Conservation (phyloP, 257 asterid genomes). For the Schizonepeta tenuifolia region DNA sequence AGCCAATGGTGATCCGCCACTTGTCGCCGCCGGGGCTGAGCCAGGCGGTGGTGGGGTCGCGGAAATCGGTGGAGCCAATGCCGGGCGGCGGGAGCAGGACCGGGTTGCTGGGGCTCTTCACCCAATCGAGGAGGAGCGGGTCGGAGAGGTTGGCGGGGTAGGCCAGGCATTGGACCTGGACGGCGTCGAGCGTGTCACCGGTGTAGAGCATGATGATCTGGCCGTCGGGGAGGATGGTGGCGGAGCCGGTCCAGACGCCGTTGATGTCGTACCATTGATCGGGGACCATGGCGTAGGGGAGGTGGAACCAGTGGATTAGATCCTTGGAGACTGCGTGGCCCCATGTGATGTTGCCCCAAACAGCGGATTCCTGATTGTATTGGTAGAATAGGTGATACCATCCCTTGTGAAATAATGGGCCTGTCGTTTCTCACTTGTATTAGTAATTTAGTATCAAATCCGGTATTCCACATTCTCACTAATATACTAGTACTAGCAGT, state of each 20-base stretch:
- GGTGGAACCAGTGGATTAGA: slow-evolving; percentile 74
- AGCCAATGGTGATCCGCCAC: slow-evolving; percentile 73
- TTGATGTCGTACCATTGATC: slow-evolving; percentile 72
- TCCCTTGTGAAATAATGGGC: slow-evolving; percentile 79
- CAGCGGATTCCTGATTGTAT: slow-evolving; percentile 77
- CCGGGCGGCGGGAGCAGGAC: slow-evolving; percentile 82
- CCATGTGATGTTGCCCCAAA: slow-evolving; percentile 90
- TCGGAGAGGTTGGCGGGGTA: slow-evolving; percentile 77
- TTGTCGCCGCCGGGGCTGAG: slow-evolving; percentile 51
- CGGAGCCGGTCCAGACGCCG: slow-evolving; percentile 95
- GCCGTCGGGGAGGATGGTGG: slow-evolving; percentile 77
- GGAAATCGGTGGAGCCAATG: slow-evolving; percentile 59
- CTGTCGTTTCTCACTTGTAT: slow-evolving; percentile 29
- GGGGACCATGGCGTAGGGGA: slow-evolving; percentile 74
- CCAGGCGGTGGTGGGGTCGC: slow-evolving; percentile 95
- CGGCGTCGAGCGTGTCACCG: slow-evolving; percentile 57
- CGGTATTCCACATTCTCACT: not conserved
- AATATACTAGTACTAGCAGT: too few relatives aligned
- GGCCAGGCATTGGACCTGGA: slow-evolving; percentile 82
- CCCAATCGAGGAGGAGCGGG: slow-evolving; percentile 79
- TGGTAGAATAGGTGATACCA: slow-evolving; percentile 92
- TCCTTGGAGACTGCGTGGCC: slow-evolving; percentile 85
- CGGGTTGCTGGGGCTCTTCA: slow-evolving; percentile 66
- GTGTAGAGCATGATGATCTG: slow-evolving; percentile 73
- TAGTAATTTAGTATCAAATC: too few relatives aligned